These are phyloP conservation scores for Pichia sp. DNA, from an alignment of 1,139 yeast genomes.

Conservation along the genomic window DNA sequence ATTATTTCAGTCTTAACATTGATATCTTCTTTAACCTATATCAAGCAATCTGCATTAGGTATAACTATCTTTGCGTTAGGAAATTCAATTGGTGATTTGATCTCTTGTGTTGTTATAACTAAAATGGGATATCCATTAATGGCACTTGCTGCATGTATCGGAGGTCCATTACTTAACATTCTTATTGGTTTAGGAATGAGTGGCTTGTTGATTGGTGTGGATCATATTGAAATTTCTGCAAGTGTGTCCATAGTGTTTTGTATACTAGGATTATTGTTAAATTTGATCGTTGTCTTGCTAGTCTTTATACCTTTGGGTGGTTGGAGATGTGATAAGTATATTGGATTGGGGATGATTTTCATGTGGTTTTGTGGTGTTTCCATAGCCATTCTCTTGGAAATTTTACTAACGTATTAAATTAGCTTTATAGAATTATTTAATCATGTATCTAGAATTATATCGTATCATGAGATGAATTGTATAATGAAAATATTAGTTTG, in stretches of 20 bases:
- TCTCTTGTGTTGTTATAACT: constrained; percentile 80
- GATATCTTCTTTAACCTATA: constrained; percentile 50
- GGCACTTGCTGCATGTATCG: constrained; percentile 94
- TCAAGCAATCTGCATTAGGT: constrained; percentile 81
- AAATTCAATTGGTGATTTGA: constrained; percentile 83
- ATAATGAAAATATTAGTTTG: no score
- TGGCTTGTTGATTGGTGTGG: constrained; percentile 44
- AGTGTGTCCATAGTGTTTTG: constrained; percentile 34
- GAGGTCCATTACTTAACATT: constrained; percentile 74
- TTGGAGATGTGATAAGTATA: constrained; percentile 58
- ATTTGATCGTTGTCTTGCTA: constrained; percentile 47
- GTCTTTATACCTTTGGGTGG: constrained; percentile 53
- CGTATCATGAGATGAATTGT: no score
- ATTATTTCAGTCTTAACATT: constrained; percentile 64
- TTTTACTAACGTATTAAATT: constrained; percentile 8
- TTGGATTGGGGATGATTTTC: constrained; percentile 49
- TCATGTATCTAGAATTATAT: no score
- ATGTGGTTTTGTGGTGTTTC: constrained; percentile 51
- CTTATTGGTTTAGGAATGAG: constrained; percentile 61
- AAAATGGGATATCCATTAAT: constrained; percentile 81
- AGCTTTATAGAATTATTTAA: no score
- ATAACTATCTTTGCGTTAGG: constrained; percentile 88
- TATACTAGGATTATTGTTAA: constrained; percentile 45
- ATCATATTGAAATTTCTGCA: constrained; percentile 17
- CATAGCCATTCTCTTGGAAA: constrained; percentile 13